phyloP scores from a whole-genome alignment of 306 rosid species.

The Gastrolobium villosum region DNA sequence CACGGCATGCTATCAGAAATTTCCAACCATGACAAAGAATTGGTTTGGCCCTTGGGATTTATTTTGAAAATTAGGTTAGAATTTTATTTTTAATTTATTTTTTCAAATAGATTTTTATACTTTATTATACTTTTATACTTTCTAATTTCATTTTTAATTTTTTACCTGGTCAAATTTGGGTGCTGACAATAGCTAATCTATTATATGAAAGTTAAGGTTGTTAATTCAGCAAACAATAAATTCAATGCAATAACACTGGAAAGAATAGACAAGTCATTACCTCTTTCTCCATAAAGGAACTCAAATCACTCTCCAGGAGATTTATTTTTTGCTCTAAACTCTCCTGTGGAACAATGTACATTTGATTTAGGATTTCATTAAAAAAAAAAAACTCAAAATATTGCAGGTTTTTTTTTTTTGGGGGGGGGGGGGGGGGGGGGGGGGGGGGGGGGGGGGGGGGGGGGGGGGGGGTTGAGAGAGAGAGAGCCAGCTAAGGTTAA shows the following conservation, averaged over 20 bases:
- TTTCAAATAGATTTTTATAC: background rate
- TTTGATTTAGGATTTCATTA: conserved; percentile 41
- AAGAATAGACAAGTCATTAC: conserved; percentile 49
- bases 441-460: background rate
- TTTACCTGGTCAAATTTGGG: background rate
- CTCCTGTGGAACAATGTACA: conserved; percentile 56
- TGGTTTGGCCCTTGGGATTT: background rate
- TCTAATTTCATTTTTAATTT: background rate
- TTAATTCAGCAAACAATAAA: conserved; percentile 8
- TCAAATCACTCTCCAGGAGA: conserved; percentile 62
- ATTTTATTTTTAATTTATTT: background rate
- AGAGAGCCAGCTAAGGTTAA: conserved; percentile 7
- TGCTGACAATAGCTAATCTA: conserved; percentile 23
- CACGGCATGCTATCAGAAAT: background rate
- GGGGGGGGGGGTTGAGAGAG: too few relatives aligned
- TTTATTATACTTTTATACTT: too few relatives aligned
- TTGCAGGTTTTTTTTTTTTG: too few relatives aligned
- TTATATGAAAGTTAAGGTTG: conserved; percentile 23
- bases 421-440: conserved; percentile 25
- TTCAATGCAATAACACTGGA: conserved; percentile 13
- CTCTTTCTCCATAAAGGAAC: conserved; percentile 57
- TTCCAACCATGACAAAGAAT: background rate
- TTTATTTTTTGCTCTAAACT: conserved; percentile 67
- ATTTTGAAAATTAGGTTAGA: background rate
- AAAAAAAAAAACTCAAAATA: background rate